Percentiles rank a stretch among this genome's conserved stretches.
phyloP scores from a whole-genome alignment of 257 asterid genomes.

The Solanum bulbocastanum region DNA sequence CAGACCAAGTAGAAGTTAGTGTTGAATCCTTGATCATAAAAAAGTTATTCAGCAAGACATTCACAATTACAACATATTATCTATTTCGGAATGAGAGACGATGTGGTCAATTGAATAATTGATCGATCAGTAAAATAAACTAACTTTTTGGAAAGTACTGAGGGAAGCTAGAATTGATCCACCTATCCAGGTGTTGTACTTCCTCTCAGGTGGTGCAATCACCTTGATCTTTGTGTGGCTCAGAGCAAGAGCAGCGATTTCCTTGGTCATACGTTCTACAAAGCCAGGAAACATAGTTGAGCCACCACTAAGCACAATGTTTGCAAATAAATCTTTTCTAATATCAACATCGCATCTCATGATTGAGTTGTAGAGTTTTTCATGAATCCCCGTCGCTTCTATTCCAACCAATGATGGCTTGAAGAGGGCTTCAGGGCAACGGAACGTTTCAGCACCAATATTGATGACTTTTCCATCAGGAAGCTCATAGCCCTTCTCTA shows the following conservation, averaged over 20 bases:
- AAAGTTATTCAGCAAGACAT: background rate
- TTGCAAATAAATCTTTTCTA: background rate
- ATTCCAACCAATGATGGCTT: background rate
- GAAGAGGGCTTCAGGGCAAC: background rate
- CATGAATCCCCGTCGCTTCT: conserved; percentile 19
- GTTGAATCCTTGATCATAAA: background rate
- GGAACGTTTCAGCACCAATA: background rate
- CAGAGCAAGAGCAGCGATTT: background rate
- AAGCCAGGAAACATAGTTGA: background rate
- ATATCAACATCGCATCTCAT: background rate
- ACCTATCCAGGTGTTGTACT: background rate
- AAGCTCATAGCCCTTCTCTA: background rate
- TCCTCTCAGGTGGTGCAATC: background rate
- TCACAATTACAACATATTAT: background rate
- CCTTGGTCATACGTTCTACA: background rate
- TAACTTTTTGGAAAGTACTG: background rate
- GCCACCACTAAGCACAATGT: background rate
- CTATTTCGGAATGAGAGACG: background rate
- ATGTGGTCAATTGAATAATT: background rate
- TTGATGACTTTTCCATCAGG: background rate
- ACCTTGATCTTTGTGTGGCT: background rate
- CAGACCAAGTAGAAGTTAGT: background rate
- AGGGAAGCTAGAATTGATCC: background rate
- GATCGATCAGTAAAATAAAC: background rate
- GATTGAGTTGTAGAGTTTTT: background rate